Base-by-base conservation (phyloP, 176 grass and related monocot genomes). In the Coix lacrymajobi region DNA sequence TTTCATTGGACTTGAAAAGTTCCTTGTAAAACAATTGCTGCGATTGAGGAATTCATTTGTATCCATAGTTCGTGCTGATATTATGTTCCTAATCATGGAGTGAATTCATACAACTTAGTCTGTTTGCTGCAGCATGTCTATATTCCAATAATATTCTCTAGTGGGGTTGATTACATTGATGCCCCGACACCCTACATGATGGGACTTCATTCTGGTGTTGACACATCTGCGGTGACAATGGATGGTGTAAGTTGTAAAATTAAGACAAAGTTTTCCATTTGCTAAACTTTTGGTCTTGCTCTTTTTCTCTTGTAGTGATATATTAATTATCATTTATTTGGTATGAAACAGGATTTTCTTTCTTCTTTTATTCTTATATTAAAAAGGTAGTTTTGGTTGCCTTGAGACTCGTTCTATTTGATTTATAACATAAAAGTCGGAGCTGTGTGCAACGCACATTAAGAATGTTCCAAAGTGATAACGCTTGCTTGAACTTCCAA, bases 171-270 rank as follows among this genome's bases (percentile, higher is more conserved):
- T 77, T 99, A 99, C 85, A 99, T 99, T 83, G 96, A 99, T 87
- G 93, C 92, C 76, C 96, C 96, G 19, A 99, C 96, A 83, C 96
- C 96, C 41, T 99, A 96, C 86, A 99, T 99, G 96, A 99, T 99
- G 96, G 96, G 96, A 82, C 93, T 99, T 93, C 93, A 99, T 83
- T 99, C 96, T 74, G 93, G 87, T 54, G 96, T 99, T 79, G 96
- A 99, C 85, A 99, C 96, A 67, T 99, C 87, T 79, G 66, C 66
- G 6, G 86, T 99, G 70, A 87, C 93, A 76, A 99, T 99, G 96
- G 96, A 99, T 85, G 96, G 96, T 88, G 96, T 99, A 99, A 93
- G 92, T 90, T 88, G 57, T 41, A 76, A 56, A 78, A 56, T 54
- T 85, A 33, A 83, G 30, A 83, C 76, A 26, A 51, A 31, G 20